These are phyloP conservation scores for Trypethelium eluteriae DNA, from an alignment of 495 filamentous ascomycete genomes.

Conservation along the genomic window DNA sequence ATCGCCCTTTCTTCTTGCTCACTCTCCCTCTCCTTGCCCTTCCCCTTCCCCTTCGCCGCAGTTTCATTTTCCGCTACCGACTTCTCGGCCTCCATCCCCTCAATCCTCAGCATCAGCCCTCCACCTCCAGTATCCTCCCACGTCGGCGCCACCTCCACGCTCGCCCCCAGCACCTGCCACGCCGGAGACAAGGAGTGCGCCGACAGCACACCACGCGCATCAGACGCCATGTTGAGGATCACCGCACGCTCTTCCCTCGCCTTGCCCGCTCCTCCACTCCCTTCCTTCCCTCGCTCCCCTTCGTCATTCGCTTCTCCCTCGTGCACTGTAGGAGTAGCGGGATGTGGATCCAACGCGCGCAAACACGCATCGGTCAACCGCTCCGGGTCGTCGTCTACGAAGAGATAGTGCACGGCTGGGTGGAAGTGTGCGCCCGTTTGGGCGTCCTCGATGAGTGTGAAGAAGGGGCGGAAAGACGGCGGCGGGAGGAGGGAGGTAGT, in stretches of 20 bases:
- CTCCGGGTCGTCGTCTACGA: conserved; percentile 37
- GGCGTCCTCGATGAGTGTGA: conserved; percentile 55
- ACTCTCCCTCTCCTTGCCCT: conserved; percentile 11
- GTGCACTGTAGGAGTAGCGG: not conserved
- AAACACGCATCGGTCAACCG: conserved; percentile 32
- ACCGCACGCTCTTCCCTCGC: conserved; percentile 32
- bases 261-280: not conserved
- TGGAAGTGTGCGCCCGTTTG: conserved; percentile 59
- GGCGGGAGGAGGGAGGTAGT: conserved; percentile 28
- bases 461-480: conserved; percentile 55
- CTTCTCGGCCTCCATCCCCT: conserved; percentile 24
- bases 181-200: conserved; percentile 30
- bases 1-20: conserved; percentile 2
- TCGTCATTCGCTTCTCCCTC: not conserved
- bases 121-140: conserved; percentile 26
- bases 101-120: conserved; percentile 31
- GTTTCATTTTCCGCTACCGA: not conserved
- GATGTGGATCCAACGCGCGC: conserved; percentile 24
- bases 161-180: conserved; percentile 33
- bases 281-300: not conserved
- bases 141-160: conserved; percentile 28
- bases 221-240: conserved; percentile 33
- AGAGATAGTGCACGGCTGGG: conserved; percentile 80
- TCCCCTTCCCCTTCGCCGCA: not conserved
- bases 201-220: conserved; percentile 29